These are phyloP conservation scores for Metschnikowia baotianmanensis DNA, from an alignment of 805 yeast genomes.

Conservation along the genomic window DNA sequence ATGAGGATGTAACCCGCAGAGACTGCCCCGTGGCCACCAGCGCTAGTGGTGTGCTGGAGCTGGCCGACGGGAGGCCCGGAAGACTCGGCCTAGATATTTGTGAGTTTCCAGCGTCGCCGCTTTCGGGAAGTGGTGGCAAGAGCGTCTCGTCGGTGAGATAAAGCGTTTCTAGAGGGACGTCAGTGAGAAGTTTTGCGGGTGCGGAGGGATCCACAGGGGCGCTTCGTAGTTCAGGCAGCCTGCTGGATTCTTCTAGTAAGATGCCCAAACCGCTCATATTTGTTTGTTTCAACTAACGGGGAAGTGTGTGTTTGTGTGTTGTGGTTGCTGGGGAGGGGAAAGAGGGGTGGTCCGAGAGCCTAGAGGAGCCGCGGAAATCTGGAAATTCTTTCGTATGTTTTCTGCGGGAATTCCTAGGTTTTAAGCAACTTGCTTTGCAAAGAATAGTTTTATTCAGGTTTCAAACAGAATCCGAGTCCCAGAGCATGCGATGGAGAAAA, in stretches of 20 bases:
- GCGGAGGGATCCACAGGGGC: not conserved
- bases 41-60: not conserved
- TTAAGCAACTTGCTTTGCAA: too few species aligned
- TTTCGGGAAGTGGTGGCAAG: slow-evolving; percentile 26
- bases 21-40: slow-evolving; percentile 2
- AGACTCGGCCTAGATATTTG: not conserved
- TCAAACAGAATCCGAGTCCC: too few species aligned
- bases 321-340: too few species aligned
- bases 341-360: too few species aligned
- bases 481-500: not conserved
- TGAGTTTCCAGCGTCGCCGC: not conserved
- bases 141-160: slow-evolving; percentile 17
- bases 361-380: not conserved
- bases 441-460: too few species aligned
- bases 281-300: not conserved
- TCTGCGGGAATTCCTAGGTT: too few species aligned
- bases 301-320: not conserved
- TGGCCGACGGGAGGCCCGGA: not conserved
- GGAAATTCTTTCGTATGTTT: not conserved
- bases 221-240: slow-evolving; percentile 15
- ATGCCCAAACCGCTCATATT: slow-evolving; percentile 21
- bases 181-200: not conserved
- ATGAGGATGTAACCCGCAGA: slow-evolving; percentile 1
- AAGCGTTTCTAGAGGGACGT: not conserved
- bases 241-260: slow-evolving; percentile 18